Percentiles rank a stretch among this genome's conserved stretches.
Evolutionary conservation across 208 protist species (phyloP).

Genomic region (Balamuthia mandrillaris): DNA sequence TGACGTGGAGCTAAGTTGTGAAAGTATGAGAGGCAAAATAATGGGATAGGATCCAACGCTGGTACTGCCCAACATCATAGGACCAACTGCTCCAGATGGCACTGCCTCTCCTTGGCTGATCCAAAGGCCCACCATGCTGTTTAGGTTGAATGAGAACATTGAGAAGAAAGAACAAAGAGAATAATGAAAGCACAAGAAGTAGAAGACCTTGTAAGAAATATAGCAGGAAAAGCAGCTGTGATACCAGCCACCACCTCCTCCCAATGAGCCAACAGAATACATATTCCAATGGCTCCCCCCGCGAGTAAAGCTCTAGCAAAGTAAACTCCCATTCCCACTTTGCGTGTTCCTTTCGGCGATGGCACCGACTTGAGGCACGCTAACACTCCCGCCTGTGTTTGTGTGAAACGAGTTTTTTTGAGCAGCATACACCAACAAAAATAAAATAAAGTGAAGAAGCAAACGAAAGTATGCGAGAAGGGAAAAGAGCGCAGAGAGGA

Average conservation of each 20-base stretch:
- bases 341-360: neutral
- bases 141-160: neutral
- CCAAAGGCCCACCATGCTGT: neutral
- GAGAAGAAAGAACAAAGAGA: neutral
- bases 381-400: neutral
- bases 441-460: too few relatives aligned
- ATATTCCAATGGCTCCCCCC: neutral
- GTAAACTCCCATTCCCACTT: neutral
- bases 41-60: neutral
- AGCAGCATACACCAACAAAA: neutral
- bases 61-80: slow-evolving; percentile 20
- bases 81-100: neutral
- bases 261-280: neutral
- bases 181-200: too few relatives aligned
- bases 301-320: neutral
- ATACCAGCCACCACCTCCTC: slow-evolving; percentile 10
- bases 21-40: neutral
- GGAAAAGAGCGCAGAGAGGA: neutral
- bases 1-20: too few relatives aligned
- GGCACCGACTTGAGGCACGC: neutral
- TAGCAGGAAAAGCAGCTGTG: neutral
- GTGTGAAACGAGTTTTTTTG: neutral
- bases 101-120: slow-evolving; percentile 11
- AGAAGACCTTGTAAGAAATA: slow-evolving; percentile 13
- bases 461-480: too few relatives aligned